These are phyloP conservation scores for Trichoderma pleuroti DNA, from an alignment of 2,329 filamentous ascomycete species.

Conservation along the genomic window DNA sequence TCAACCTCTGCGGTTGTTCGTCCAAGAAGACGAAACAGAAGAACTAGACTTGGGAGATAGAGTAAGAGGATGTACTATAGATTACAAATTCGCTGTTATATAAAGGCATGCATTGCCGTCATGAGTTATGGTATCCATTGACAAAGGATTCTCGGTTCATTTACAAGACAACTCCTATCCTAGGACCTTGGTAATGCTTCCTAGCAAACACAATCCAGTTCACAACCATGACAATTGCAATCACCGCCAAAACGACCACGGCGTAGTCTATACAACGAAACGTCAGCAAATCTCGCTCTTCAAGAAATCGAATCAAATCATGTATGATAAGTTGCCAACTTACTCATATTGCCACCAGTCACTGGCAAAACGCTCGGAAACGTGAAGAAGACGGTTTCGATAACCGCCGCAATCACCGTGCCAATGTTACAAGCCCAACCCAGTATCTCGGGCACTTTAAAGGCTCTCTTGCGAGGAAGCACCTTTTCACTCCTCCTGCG, in stretches of 20 bases:
- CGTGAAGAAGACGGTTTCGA: conserved; percentile 14
- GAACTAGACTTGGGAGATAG: background rate
- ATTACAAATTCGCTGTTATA: background rate
- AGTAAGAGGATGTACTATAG: background rate
- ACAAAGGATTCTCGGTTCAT: background rate
- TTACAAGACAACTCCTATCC: background rate
- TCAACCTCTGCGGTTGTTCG: conserved; percentile 54
- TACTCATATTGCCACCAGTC: conserved; percentile 15
- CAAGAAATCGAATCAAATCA: background rate
- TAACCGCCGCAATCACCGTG: conserved; percentile 7
- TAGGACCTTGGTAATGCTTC: conserved; percentile 16
- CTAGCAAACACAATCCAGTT: conserved; percentile 14
- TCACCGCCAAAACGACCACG: background rate
- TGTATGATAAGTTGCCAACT: background rate
- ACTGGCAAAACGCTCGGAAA: conserved; percentile 13
- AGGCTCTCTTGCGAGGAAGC: conserved; percentile 12
- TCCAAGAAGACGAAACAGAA: background rate
- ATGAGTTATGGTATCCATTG: background rate
- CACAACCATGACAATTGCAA: background rate
- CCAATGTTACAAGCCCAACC: conserved; percentile 18
- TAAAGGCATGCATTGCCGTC: background rate
- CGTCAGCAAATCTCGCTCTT: background rate
- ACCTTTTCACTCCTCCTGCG: background rate
- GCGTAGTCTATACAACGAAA: background rate
- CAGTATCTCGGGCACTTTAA: conserved; percentile 7